Base-by-base conservation (phyloP, 352 stramenopile species). In the Achlya hypogyna region DNA sequence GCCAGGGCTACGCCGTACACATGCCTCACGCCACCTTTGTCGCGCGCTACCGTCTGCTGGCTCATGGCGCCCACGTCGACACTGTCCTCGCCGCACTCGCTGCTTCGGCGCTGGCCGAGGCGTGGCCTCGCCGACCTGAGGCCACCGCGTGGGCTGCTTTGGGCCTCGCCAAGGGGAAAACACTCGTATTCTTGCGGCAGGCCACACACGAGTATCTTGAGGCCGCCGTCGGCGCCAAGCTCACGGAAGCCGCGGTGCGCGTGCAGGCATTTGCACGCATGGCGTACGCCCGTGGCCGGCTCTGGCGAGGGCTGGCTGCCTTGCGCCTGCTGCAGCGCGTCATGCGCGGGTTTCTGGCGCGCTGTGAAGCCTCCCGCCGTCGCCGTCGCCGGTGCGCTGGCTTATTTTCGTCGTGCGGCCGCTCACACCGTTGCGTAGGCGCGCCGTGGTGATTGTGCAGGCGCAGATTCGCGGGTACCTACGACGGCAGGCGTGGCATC, bases 1-100 rank as follows among this genome's bases (percentile, higher is more conserved):
- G 87, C 1, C 84, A 87, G 51, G 92, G 86, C 1, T 96, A 86
- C 54, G 82, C 85, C 12, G 85, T 90, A 42, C 86, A 87, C 16
- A 88, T 93, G 79, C 68, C 65, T 2, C 86, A 92, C 69, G 51
- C 43, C 0, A 75, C 86, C 29, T 93, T 96, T 67, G 67, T 87
- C 0, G 71, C 73, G 38, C 79, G 84, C 34, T 93, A 90, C 52
- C 43, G 51, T 20, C 47, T 75, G 12, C 67, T 89, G 42, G 23
- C 72, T 22, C 34, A 51, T 28, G 32, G 52, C 0, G 32, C 43
- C 4, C 6, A 47, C n/a, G 63, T 71, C 23, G 27, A 53, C 40
- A 69, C 5, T 29, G 52, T 32, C 29, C 2, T 62, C 42, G 2
- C 40, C 72, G 28, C 74, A 74, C 35, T 67, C 51, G 4, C 64